Evolutionary conservation across 1,139 yeast species (phyloP).

Genomic region (Trichomonascaceae sp.): DNA sequence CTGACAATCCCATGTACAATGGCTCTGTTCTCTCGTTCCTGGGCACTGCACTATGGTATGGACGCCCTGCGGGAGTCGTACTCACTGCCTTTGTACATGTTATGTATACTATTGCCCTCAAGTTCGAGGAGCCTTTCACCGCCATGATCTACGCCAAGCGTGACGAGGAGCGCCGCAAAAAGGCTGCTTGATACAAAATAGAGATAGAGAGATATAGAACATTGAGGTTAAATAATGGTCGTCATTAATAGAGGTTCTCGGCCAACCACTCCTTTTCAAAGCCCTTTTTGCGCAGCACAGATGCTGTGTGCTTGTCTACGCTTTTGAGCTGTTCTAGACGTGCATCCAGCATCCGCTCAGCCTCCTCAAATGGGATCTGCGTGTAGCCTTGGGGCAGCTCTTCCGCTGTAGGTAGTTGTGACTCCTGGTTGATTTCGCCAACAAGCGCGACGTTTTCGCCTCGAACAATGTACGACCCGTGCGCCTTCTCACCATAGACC

Average conservation of each 20-base stretch:
- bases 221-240: too few species aligned
- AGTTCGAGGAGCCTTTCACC: constrained; percentile 93
- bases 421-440: constrained; percentile 88
- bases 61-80: constrained; percentile 76
- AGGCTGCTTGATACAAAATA: constrained; percentile 10
- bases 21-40: constrained; percentile 83
- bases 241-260: constrained; percentile 15
- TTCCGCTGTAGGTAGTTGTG: constrained; percentile 60
- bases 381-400: constrained; percentile 10
- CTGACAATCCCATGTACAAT: constrained; percentile 92
- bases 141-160: constrained; percentile 70
- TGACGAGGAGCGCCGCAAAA: constrained; percentile 29
- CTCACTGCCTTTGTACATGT: constrained; percentile 59
- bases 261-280: constrained; percentile 11
- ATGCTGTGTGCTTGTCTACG: constrained; percentile 36
- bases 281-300: constrained; percentile 28
- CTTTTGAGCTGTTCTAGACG: constrained; percentile 25
- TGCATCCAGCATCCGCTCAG: constrained; percentile 32
- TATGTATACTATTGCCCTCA: constrained; percentile 73
- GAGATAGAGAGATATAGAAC: constrained; percentile 1
- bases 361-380: constrained; percentile 49
- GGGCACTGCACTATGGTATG: constrained; percentile 82
- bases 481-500: constrained; percentile 60
- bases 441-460: constrained; percentile 96
- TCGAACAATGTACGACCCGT: constrained; percentile 81